Percentiles rank a stretch among this genome's conserved stretches.
Conservation (phyloP, 352 stramenopile species). For the Pythium pyrilobum region DNA sequence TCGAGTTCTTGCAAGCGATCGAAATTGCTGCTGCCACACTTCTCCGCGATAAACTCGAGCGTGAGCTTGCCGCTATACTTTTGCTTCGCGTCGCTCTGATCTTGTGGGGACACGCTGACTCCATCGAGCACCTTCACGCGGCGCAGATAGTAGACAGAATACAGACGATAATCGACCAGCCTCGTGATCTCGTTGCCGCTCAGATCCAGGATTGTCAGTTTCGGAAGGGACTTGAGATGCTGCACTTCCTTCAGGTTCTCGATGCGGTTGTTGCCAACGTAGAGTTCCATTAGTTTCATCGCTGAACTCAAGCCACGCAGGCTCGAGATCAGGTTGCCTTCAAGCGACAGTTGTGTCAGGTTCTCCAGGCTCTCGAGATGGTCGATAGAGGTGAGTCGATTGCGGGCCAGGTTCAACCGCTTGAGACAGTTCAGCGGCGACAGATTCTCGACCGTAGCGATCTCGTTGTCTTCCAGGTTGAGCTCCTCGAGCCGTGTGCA, state of each 20-base stretch:
- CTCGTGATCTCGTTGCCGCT: constrained; percentile 72
- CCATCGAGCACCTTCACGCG: constrained; percentile 83
- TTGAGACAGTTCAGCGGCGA: constrained; percentile 50
- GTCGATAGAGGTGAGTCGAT: constrained; percentile 62
- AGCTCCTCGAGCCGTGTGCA: constrained; percentile 74
- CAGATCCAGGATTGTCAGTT: constrained; percentile 85
- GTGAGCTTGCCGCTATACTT: constrained; percentile 86
- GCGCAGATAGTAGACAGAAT: constrained; percentile 73
- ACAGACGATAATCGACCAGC: constrained; percentile 66
- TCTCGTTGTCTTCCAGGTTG: constrained; percentile 73
- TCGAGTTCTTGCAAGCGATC: constrained; percentile 72
- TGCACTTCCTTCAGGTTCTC: constrained; percentile 77
- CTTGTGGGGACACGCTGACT: constrained; percentile 60
- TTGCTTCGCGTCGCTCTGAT: constrained; percentile 79
- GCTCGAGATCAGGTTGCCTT: constrained; percentile 82
- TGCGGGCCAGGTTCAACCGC: constrained; percentile 74
- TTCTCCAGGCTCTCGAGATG: constrained; percentile 55
- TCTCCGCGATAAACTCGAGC: constrained; percentile 79
- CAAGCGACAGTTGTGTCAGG: constrained; percentile 70
- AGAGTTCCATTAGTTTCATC: constrained; percentile 81
- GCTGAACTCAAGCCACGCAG: constrained; percentile 53
- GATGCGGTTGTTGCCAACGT: constrained; percentile 83
- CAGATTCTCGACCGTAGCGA: constrained; percentile 62
- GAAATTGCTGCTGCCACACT: constrained; percentile 43
- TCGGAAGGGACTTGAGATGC: constrained; percentile 71